Evolutionary conservation across 768 basidiomycete species (phyloP), one percentile per base, ranked within the genome.

Genomic region (Rickenella mellea): DNA sequence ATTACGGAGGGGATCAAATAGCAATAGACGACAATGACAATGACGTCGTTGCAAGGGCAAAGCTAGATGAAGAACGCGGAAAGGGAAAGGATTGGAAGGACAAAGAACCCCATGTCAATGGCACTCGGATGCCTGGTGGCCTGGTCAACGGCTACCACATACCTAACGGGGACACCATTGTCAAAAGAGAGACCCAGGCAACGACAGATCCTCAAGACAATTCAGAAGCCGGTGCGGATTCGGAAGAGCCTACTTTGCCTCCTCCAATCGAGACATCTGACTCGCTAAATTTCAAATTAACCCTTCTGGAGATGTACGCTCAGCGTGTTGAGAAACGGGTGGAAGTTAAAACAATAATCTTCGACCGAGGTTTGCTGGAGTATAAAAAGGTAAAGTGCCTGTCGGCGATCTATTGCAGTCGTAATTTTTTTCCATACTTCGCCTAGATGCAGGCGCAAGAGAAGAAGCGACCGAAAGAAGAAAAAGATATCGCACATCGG

Each of bases 391-490:
- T 91, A 46, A 39, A n/a, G n/a, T n/a, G 71, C 52, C 6, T 20
- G 21, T n/a, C 47, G 25, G 17, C 6, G 33, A 17, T 30, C 31
- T 25, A 26, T 35, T 17, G 15, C 17, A 24, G 30, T 39, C n/a
- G 39, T 38, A 26, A 11, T 26, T 19, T 44, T 20, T 30, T 24
- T 31, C 25, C 39, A 39, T 6, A n/a, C 33, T 44, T 46, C 49
- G 42, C 47, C 51, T 55, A 96, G 94, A 84, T 91, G 68, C 81
- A 86, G 71, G 86, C 88, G 8, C 73, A 74, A 2, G 94, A 99
- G 51, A 86, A 93, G 66, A 97, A 96, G 58, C 71, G 90, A 14
- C 74, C 76, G 6, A 82, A 85, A 52, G 94, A 97, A 48, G 93
- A 98, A 53, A 78, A 85, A 49, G 96, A 98, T 48, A 81, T 97